A percentile compares a stretch with the other conserved stretches of the same genome.
phyloP scores from a whole-genome alignment of 2,329 filamentous ascomycete species.

The Didymella pomorum region DNA sequence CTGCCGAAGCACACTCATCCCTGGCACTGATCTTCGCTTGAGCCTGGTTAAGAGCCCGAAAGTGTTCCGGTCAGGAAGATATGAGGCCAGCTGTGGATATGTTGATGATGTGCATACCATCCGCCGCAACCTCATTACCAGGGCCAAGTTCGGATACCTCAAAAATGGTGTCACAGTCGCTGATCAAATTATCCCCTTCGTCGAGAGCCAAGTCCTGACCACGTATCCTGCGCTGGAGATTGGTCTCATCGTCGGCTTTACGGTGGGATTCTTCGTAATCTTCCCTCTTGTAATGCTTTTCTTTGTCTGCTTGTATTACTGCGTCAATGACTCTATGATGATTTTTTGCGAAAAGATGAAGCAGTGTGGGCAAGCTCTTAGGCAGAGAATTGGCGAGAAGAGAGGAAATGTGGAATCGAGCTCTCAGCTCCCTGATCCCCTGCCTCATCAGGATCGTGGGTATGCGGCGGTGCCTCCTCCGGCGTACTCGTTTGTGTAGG shows the following conservation, averaged over 20 bases:
- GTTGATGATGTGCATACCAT: not conserved
- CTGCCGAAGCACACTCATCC: not conserved
- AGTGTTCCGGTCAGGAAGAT: not conserved
- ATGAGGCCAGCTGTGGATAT: not conserved
- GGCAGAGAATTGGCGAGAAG: not conserved
- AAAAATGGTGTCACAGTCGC: not conserved
- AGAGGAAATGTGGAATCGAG: not conserved
- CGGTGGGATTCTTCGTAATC: not conserved
- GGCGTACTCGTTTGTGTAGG: not conserved
- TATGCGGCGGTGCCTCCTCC: not conserved
- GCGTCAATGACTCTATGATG: too few species aligned
- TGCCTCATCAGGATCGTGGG: not conserved
- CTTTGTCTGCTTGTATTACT: not conserved
- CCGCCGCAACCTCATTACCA: not conserved
- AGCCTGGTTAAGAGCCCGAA: not conserved
- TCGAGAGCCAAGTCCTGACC: not conserved
- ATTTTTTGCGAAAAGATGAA: too few species aligned
- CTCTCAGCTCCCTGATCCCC: not conserved
- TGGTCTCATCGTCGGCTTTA: not conserved
- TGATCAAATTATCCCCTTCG: not conserved
- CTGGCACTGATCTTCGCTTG: not conserved
- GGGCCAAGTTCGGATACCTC: not conserved
- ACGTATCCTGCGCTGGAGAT: not conserved
- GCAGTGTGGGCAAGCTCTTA: too few species aligned
- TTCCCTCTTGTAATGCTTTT: not conserved